A percentile compares a stretch with the other conserved stretches of the same genome.
Conservation (phyloP, 1,139 yeast genomes). For the Sugiyamaella sp. region DNA sequence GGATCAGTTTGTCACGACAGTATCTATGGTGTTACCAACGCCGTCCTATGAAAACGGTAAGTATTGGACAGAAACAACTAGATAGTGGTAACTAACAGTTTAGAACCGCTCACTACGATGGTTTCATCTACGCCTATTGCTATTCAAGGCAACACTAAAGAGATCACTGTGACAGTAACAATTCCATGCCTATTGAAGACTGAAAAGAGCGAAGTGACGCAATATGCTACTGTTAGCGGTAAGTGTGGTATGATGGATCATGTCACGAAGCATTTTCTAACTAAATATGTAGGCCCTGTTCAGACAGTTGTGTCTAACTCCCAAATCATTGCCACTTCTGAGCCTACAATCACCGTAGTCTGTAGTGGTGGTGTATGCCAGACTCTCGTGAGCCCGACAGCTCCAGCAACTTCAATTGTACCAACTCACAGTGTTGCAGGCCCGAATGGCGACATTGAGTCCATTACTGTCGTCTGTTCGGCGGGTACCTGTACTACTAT, state of each 20-base stretch:
- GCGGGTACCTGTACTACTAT: slow-evolving; percentile 11
- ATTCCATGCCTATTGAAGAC: slow-evolving; percentile 30
- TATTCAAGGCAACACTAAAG: slow-evolving; percentile 22
- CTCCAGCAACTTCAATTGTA: no score
- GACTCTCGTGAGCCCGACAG: no score
- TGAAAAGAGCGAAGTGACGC: slow-evolving; percentile 13
- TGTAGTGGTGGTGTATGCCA: slow-evolving; percentile 14
- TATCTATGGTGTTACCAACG: slow-evolving; percentile 23
- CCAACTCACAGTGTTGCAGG: background rate
- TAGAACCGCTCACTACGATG: slow-evolving; percentile 23
- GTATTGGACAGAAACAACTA: background rate
- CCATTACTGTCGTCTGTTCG: slow-evolving; percentile 14
- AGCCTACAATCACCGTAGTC: slow-evolving; percentile 13
- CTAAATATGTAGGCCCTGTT: slow-evolving; percentile 5
- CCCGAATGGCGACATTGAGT: background rate
- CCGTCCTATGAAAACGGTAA: slow-evolving; percentile 20
- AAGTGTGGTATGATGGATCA: background rate
- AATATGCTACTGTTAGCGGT: slow-evolving; percentile 14
- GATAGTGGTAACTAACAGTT: background rate
- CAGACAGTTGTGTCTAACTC: slow-evolving; percentile 1
- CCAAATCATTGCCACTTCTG: background rate
- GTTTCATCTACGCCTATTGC: slow-evolving; percentile 19
- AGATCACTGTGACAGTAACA: slow-evolving; percentile 30
- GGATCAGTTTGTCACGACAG: slow-evolving; percentile 23
- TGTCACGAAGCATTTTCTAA: background rate